A percentile compares a stretch with the other conserved stretches of the same genome.
These are phyloP conservation scores for Rhizophagus prolifer DNA, from an alignment of 192 early-diverging fungal species.

Conservation along the genomic window DNA sequence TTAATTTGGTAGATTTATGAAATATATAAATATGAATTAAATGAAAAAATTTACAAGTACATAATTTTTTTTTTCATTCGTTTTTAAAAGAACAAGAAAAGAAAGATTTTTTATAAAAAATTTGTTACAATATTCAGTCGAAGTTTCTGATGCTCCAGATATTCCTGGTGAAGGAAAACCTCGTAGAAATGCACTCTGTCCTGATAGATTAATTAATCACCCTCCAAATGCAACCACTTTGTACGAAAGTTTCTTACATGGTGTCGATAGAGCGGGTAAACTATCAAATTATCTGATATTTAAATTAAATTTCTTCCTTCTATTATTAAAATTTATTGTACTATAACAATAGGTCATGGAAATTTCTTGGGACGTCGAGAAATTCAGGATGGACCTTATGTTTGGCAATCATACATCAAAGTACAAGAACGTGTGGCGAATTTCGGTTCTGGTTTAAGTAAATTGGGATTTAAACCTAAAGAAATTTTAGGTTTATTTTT, in stretches of 20 bases:
- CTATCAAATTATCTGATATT: not conserved
- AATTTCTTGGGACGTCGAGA: slow-evolving; percentile 54
- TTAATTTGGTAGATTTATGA: too few relatives aligned
- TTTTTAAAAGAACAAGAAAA: too few relatives aligned
- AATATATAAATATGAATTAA: too few relatives aligned
- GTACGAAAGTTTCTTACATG: slow-evolving; percentile 77
- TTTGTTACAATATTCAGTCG: slow-evolving; percentile 32
- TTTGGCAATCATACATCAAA: slow-evolving; percentile 73
- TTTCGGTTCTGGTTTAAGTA: slow-evolving; percentile 69
- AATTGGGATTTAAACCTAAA: slow-evolving; percentile 50
- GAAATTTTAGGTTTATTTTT: slow-evolving; percentile 65
- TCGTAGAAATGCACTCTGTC: slow-evolving; percentile 51
- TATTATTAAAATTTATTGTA: too few relatives aligned
- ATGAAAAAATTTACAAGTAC: too few relatives aligned
- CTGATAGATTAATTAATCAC: slow-evolving; percentile 54
- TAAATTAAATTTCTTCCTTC: too few relatives aligned
- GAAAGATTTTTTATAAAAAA: too few relatives aligned
- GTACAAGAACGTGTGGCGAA: slow-evolving; percentile 58
- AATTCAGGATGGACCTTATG: slow-evolving; percentile 55
- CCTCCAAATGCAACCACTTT: slow-evolving; percentile 59
- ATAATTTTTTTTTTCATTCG: too few relatives aligned
- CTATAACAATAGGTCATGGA: not conserved
- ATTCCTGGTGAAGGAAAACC: slow-evolving; percentile 59
- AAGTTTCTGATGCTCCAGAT: slow-evolving; percentile 45
- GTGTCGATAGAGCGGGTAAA: slow-evolving; percentile 63